These are phyloP conservation scores for Calcarisporium arbuscula DNA, from an alignment of 2,329 filamentous ascomycete genomes.

Conservation along the genomic window DNA sequence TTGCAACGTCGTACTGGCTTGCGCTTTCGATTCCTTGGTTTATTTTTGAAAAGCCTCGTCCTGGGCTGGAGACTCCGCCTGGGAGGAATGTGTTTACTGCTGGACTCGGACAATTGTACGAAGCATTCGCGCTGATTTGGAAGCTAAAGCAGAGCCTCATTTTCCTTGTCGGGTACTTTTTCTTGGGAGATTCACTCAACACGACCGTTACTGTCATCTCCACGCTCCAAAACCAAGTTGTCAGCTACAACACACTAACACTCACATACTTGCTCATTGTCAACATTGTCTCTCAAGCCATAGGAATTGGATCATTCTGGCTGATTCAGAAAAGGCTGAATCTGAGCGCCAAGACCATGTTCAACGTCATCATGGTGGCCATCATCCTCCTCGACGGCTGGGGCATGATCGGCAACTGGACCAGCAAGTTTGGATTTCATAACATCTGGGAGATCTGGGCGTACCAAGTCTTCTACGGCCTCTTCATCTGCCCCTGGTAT, in stretches of 20 bases:
- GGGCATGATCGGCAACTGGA: slow-evolving; percentile 41
- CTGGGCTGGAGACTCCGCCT: slow-evolving; percentile 39
- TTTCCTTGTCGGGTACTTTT: slow-evolving; percentile 61
- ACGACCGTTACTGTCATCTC: slow-evolving; percentile 62
- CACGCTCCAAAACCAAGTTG: slow-evolving; percentile 58
- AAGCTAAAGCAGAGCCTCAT: slow-evolving; percentile 57
- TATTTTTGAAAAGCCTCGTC: slow-evolving; percentile 54
- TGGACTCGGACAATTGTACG: slow-evolving; percentile 54
- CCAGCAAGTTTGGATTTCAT: slow-evolving; percentile 34
- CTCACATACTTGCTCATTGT: slow-evolving; percentile 61
- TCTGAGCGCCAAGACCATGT: slow-evolving; percentile 61
- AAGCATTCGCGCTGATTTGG: slow-evolving; percentile 55
- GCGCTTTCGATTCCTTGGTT: slow-evolving; percentile 61
- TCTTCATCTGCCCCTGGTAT: slow-evolving; percentile 64
- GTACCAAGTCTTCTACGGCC: slow-evolving; percentile 51
- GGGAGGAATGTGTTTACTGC: slow-evolving; percentile 44
- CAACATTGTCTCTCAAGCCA: slow-evolving; percentile 54
- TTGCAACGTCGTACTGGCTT: slow-evolving; percentile 58
- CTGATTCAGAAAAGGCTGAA: slow-evolving; percentile 49
- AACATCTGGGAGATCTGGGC: slow-evolving; percentile 38
- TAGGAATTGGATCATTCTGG: slow-evolving; percentile 58
- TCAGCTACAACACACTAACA: slow-evolving; percentile 57
- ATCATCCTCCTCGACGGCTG: slow-evolving; percentile 52
- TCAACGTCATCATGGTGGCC: slow-evolving; percentile 53
- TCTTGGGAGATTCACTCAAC: slow-evolving; percentile 61